Evolutionary conservation across 306 rosid genomes (phyloP), one percentile per base, ranked within the genome.

Genomic region (Luffa aegyptiaca): DNA sequence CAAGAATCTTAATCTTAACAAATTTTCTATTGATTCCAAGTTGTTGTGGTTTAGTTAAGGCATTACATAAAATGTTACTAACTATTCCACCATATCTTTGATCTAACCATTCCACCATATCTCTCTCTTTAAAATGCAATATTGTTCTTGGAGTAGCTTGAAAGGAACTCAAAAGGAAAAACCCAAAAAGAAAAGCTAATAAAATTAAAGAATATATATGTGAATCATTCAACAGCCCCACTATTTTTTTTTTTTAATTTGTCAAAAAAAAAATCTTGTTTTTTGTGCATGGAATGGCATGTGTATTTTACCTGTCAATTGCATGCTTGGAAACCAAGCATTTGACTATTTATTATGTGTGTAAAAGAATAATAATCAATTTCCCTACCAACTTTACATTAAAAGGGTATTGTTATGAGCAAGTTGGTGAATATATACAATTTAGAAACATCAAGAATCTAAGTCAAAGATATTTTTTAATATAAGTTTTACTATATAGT

Each of bases 41-140:
- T 65, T 65, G 74, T 8, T 66, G 58, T 72, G 78, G 56, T 48
- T 72, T 72, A 48, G 78, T 49, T 73, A 73, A 73, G 14, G 3
- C 42, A 72, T 72, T 31, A 46, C 41, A 71, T 12, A 21, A 46
- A 71, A 37, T 5, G 12, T 26, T 20, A 26, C 14, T n/a, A 70
- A 44, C 76, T 6, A 70, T 70, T 70, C 76, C 76, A 68, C 52
- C 74, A 68, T 68, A 33, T 68, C 52, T 20, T 65, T 71, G n/a
- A 71, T 71, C 76, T 12, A 71, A 71, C 76, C 57, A 45, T 46
- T 71, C 76, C 76, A 42, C 75, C 75, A 42, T 64, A 1, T 65
- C 5, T 69, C 0, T 68, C 8, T 66, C 5, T 66, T 13, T 70
- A 44, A 10, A 5, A 70, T 39, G 33, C 37, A 63, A 33, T 64